Evolutionary conservation across 495 filamentous ascomycete species (phyloP).

Genomic region (Tuber melanosporum): DNA sequence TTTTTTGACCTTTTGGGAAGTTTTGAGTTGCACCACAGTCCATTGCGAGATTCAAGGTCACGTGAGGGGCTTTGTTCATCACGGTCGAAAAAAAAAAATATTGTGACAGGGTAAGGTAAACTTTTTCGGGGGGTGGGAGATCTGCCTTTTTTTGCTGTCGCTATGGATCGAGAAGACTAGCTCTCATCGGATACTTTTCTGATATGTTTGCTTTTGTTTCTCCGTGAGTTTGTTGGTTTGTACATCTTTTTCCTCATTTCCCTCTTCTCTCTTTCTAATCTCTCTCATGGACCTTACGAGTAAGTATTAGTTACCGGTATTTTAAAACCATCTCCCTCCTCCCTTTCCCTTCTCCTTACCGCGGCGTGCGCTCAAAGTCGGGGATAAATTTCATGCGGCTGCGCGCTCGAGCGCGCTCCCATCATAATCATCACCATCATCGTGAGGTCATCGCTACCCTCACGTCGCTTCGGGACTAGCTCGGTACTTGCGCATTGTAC

Average conservation of each 20-base stretch:
- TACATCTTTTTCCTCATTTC: background rate
- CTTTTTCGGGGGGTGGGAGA: background rate
- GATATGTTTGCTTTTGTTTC: background rate
- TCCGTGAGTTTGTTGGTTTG: background rate
- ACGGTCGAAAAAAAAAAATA: background rate
- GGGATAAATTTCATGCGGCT: background rate
- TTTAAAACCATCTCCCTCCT: background rate
- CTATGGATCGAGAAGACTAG: background rate
- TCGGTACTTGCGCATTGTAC: background rate
- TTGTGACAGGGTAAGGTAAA: background rate
- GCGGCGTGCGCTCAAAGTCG: background rate
- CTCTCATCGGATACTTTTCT: background rate
- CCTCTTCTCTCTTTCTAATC: background rate
- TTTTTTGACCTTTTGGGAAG: background rate
- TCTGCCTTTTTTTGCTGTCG: background rate
- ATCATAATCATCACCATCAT: background rate
- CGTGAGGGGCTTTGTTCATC: background rate
- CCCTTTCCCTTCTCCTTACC: background rate
- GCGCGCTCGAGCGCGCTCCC: background rate
- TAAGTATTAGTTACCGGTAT: background rate
- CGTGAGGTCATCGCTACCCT: background rate
- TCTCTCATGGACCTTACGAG: background rate
- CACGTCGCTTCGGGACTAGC: background rate
- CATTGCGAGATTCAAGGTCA: background rate
- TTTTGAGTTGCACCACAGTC: background rate